A percentile compares a stretch with the other conserved stretches of the same genome.
These are phyloP conservation scores for Elsinoe ampelina DNA, from an alignment of 2,329 filamentous ascomycete genomes.

Conservation along the genomic window DNA sequence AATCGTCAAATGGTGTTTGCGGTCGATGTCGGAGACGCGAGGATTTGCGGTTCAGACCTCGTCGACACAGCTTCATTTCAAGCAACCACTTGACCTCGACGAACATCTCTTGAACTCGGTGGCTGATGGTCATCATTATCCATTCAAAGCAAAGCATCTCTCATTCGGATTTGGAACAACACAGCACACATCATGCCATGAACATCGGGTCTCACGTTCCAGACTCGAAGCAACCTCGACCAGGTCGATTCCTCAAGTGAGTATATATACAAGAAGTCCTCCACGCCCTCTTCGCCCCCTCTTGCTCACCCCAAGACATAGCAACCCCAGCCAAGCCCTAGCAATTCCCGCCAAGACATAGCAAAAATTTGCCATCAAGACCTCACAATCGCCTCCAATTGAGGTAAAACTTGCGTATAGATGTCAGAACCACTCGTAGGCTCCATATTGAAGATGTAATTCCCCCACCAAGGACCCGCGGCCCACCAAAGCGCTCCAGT, in stretches of 20 bases:
- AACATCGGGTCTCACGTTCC: too few relatives aligned
- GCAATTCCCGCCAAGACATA: too few relatives aligned
- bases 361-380: background rate
- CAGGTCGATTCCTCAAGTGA: background rate
- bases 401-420: slow-evolving; percentile 5
- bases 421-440: slow-evolving; percentile 34
- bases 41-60: too few relatives aligned
- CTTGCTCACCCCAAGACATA: background rate
- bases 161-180: too few relatives aligned
- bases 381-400: background rate
- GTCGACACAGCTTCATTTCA: too few relatives aligned
- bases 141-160: too few relatives aligned
- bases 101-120: too few relatives aligned
- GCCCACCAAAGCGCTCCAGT: slow-evolving; percentile 46
- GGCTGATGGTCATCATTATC: too few relatives aligned
- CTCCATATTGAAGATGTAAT: slow-evolving; percentile 35
- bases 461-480: slow-evolving; percentile 42
- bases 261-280: background rate
- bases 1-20: background rate
- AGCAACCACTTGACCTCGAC: too few relatives aligned
- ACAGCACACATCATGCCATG: too few relatives aligned
- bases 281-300: background rate
- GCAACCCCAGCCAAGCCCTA: background rate
- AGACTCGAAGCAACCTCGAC: too few relatives aligned
- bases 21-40: background rate